Conservation (phyloP, 306 rosid species). For the Casuarina glauca region DNA sequence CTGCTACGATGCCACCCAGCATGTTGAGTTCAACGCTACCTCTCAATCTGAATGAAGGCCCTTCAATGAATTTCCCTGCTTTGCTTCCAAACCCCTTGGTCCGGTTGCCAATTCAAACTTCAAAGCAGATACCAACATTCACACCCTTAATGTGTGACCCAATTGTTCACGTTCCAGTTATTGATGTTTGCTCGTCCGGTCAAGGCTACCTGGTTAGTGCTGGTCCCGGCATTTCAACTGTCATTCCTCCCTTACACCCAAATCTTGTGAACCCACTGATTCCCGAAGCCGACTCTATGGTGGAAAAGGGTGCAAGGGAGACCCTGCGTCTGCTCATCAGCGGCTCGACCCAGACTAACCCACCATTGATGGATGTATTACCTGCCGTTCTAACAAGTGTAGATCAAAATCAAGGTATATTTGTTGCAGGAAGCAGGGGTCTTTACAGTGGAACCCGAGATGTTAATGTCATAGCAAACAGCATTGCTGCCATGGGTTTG, state of each 20-base stretch:
- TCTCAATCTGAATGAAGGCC: conserved; percentile 43
- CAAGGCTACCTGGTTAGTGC: conserved; percentile 93
- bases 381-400: conserved; percentile 69
- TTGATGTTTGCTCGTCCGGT: conserved; percentile 89
- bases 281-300: conserved; percentile 68
- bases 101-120: conserved; percentile 58
- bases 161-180: conserved; percentile 86
- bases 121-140: conserved; percentile 89
- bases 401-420: conserved; percentile 47
- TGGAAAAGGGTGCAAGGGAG: conserved; percentile 90
- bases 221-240: conserved; percentile 74
- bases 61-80: conserved; percentile 70
- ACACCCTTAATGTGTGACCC: conserved; percentile 93
- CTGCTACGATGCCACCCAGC: conserved; percentile 50
- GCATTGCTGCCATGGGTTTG: conserved; percentile 84
- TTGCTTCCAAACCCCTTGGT: conserved; percentile 75
- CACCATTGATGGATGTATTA: conserved; percentile 56
- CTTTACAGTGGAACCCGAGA: conserved; percentile 72
- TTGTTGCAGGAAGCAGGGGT: conserved; percentile 81
- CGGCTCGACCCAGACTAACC: conserved; percentile 68
- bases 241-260: conserved; percentile 72
- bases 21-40: conserved; percentile 60
- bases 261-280: conserved; percentile 67
- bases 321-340: conserved; percentile 78
- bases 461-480: conserved; percentile 64